These are phyloP conservation scores for Amylostereum chailletii DNA, from an alignment of 1,284 basidiomycete genomes.

Conservation along the genomic window DNA sequence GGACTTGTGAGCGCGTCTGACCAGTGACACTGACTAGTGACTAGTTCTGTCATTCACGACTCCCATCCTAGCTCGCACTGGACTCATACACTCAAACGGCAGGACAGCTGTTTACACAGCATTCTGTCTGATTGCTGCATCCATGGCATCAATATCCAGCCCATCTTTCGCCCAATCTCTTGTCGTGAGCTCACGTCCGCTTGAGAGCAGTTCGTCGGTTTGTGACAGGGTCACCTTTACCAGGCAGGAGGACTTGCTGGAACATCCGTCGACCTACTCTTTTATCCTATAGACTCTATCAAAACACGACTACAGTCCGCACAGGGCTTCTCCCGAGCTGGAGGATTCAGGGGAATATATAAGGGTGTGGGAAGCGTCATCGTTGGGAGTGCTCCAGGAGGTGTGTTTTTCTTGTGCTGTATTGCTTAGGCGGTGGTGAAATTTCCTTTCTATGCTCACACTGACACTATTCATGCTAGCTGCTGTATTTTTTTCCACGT, in stretches of 20 bases:
- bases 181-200: slow-evolving; percentile 19
- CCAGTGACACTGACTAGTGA: slow-evolving; percentile 2
- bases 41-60: too few relatives aligned
- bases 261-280: slow-evolving; percentile 86
- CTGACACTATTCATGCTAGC: slow-evolving; percentile 37
- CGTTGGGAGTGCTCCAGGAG: slow-evolving; percentile 93
- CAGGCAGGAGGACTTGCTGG: slow-evolving; percentile 86
- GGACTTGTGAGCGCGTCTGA: too few relatives aligned
- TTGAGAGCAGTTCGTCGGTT: background rate
- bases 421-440: background rate
- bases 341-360: slow-evolving; percentile 91
- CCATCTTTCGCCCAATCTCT: slow-evolving; percentile 34
- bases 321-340: slow-evolving; percentile 80
- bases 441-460: background rate
- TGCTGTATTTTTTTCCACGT: slow-evolving; percentile 91
- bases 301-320: slow-evolving; percentile 91
- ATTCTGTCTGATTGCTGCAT: background rate
- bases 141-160: slow-evolving; percentile 7
- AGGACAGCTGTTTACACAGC: background rate
- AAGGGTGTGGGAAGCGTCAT: slow-evolving; percentile 93
- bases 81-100: background rate
- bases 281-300: slow-evolving; percentile 95
- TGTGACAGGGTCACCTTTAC: background rate
- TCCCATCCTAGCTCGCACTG: background rate
- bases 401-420: slow-evolving; percentile 33